phyloP scores from a whole-genome alignment of 345 rosid genomes.

The Brassica carinata region DNA sequence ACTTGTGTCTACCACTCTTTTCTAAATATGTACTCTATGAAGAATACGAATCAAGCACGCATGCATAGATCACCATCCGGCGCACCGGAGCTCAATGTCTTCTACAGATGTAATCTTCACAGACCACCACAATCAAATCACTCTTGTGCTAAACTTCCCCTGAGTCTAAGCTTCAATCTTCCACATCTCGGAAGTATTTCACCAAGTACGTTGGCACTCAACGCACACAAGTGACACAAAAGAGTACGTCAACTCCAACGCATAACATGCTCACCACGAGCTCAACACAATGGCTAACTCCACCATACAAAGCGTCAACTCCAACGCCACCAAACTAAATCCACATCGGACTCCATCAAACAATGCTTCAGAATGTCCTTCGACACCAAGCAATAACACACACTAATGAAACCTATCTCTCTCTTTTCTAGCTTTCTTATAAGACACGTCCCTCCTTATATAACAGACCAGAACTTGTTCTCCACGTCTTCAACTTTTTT shows the following conservation, averaged over 20 bases:
- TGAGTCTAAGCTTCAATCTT: background rate
- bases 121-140: background rate
- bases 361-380: too few relatives aligned
- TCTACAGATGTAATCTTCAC: background rate
- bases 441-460: too few relatives aligned
- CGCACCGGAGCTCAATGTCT: background rate
- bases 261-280: background rate
- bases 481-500: too few relatives aligned
- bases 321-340: background rate
- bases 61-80: background rate
- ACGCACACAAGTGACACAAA: background rate
- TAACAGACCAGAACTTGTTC: too few relatives aligned
- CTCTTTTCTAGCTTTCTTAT: too few relatives aligned
- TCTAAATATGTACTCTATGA: background rate
- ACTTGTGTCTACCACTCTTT: background rate
- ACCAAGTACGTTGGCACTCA: background rate
- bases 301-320: background rate
- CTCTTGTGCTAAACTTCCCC: background rate
- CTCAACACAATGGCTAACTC: background rate
- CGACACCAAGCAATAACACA: background rate
- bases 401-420: background rate
- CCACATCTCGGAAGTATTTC: background rate
- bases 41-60: background rate
- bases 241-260: background rate
- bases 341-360: background rate